phyloP scores from a whole-genome alignment of 768 basidiomycete genomes.

The Calvatia gigantea region DNA sequence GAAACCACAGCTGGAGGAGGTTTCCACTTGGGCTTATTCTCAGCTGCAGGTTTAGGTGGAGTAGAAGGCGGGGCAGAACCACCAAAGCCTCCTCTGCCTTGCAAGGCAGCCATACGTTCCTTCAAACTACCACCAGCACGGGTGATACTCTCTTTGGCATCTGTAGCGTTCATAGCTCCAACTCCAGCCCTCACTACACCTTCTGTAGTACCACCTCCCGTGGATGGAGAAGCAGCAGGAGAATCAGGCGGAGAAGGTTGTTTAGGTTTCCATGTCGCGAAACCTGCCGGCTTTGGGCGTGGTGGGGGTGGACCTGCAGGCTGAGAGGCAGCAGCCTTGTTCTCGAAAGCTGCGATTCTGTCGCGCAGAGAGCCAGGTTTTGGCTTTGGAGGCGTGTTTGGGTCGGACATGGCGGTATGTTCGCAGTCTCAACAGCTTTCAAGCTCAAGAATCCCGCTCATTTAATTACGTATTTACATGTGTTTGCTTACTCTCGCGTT shows the following conservation, averaged over 20 bases:
- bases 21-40: slow-evolving; percentile 80
- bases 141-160: slow-evolving; percentile 85
- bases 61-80: slow-evolving; percentile 39
- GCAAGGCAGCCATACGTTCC: slow-evolving; percentile 93
- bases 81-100: slow-evolving; percentile 81
- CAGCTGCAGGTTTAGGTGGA: slow-evolving; percentile 54
- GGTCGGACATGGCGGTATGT: slow-evolving; percentile 51
- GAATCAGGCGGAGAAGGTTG: slow-evolving; percentile 48
- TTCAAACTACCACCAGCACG: slow-evolving; percentile 71
- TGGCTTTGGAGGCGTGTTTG: slow-evolving; percentile 50
- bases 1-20: slow-evolving; percentile 58
- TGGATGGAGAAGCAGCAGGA: slow-evolving; percentile 18
- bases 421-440: not conserved
- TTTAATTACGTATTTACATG: not conserved
- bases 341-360: slow-evolving; percentile 87
- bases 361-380: slow-evolving; percentile 81
- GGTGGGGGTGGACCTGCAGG: slow-evolving; percentile 44
- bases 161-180: slow-evolving; percentile 72
- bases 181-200: not conserved
- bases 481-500: slow-evolving; percentile 2
- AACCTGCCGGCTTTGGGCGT: slow-evolving; percentile 63
- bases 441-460: not conserved
- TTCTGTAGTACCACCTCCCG: slow-evolving; percentile 30
- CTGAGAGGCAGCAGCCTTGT: slow-evolving; percentile 41
- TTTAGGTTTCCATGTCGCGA: slow-evolving; percentile 70